Percentiles rank a stretch among this genome's conserved stretches.
phyloP scores from a whole-genome alignment of 2,329 filamentous ascomycete genomes.

The Exserohilum rostratum region DNA sequence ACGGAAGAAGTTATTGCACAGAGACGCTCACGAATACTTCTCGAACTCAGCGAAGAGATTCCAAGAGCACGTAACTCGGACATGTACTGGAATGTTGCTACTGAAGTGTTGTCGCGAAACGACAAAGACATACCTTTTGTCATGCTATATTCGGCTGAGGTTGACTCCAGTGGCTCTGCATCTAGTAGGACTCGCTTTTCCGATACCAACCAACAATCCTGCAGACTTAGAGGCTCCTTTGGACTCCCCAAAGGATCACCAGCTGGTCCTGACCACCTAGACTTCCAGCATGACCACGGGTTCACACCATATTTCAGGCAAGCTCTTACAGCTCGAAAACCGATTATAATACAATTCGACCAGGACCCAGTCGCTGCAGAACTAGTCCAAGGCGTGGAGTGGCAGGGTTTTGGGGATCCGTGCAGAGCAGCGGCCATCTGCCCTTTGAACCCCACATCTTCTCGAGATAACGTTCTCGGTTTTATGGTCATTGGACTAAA shows the following conservation, averaged over 20 bases:
- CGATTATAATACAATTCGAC: constrained; percentile 36
- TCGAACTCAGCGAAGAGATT: constrained; percentile 63
- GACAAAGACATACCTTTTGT: constrained; percentile 54
- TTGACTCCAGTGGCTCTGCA: constrained; percentile 6
- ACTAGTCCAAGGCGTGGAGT: constrained; percentile 38
- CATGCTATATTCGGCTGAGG: constrained; percentile 34
- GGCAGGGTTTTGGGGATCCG: constrained; percentile 43
- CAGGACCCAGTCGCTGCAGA: constrained; percentile 32
- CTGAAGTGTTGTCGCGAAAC: constrained; percentile 72
- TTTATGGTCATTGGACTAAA: constrained; percentile 51
- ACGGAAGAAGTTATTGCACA: constrained; percentile 17
- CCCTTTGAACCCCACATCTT: constrained; percentile 45
- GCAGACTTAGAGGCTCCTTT: constrained; percentile 31
- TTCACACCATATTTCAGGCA: constrained; percentile 38
- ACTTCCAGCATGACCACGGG: constrained; percentile 24
- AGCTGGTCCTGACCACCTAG: constrained; percentile 27
- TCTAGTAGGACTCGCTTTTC: constrained; percentile 15
- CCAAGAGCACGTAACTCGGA: constrained; percentile 71
- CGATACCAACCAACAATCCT: constrained; percentile 18
- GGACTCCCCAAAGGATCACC: constrained; percentile 26
- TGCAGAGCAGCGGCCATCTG: constrained; percentile 44
- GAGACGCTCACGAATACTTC: constrained; percentile 14
- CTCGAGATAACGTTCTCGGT: constrained; percentile 43
- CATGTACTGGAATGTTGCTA: constrained; percentile 72
- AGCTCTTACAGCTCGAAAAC: constrained; percentile 34